phyloP scores from a whole-genome alignment of 176 grass and related monocot genomes.

The Typha latifolia region DNA sequence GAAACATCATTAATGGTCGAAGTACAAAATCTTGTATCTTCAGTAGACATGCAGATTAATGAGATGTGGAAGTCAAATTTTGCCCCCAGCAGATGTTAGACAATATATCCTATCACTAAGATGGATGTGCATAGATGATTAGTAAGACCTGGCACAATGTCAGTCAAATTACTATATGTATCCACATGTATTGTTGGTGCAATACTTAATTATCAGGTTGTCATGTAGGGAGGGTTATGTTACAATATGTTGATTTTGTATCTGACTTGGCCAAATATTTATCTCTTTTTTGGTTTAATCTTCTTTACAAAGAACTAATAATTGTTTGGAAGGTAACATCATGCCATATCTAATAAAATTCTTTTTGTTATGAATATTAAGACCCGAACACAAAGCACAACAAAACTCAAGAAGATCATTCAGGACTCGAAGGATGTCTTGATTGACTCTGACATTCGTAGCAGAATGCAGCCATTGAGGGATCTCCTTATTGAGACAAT shows the following conservation, averaged over 20 bases:
- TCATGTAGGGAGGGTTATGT: too few species aligned
- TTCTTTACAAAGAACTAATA: background rate
- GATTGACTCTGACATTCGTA: constrained; percentile 84
- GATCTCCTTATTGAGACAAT: constrained; percentile 66
- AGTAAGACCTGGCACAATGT: background rate
- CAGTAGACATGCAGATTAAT: background rate
- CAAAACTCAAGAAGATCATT: constrained; percentile 96
- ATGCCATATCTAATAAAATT: background rate
- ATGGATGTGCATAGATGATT: background rate
- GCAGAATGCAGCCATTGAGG: constrained; percentile 79
- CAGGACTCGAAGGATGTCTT: constrained; percentile 76
- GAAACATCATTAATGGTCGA: background rate
- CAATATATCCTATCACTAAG: background rate
- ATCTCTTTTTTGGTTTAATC: background rate
- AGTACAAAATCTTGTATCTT: background rate
- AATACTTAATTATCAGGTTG: background rate
- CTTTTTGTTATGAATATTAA: constrained; percentile 20
- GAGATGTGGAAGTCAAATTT: too few species aligned
- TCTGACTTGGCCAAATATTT: background rate
- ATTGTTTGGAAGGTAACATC: background rate
- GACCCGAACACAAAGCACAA: constrained; percentile 70
- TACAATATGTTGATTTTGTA: too few species aligned
- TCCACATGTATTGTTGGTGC: background rate
- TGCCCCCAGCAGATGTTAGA: background rate
- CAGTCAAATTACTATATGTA: background rate